A percentile compares a stretch with the other conserved stretches of the same genome.
Evolutionary conservation across 768 basidiomycete genomes (phyloP).

Genomic region (Hemileccinum impolitum): DNA sequence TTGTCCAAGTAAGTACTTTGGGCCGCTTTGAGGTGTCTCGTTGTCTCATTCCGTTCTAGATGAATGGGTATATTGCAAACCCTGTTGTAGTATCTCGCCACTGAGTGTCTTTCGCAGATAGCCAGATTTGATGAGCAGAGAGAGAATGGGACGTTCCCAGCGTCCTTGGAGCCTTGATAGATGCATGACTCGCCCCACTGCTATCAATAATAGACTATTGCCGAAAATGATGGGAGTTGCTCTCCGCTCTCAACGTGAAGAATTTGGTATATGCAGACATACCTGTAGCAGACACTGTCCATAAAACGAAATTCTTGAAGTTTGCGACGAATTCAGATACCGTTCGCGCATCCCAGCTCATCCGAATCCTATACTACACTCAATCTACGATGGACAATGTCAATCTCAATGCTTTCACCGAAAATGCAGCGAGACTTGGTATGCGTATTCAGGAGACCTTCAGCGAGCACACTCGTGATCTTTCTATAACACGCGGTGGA

Average conservation of each 20-base stretch:
- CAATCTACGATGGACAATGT: conserved; percentile 30
- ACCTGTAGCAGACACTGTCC: too few species aligned
- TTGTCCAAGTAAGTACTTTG: conserved; percentile 82
- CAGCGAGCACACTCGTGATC: conserved; percentile 75
- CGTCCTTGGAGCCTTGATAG: conserved; percentile 75
- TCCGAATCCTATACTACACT: not conserved
- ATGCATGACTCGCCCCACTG: not conserved
- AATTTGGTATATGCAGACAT: not conserved
- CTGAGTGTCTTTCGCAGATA: conserved; percentile 46
- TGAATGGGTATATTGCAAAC: conserved; percentile 71
- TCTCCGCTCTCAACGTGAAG: not conserved
- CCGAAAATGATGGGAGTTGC: not conserved
- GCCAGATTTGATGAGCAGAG: conserved; percentile 93
- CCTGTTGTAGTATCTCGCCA: not conserved
- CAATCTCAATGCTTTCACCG: conserved; percentile 48
- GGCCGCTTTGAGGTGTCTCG: not conserved
- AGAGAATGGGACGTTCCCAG: conserved; percentile 89
- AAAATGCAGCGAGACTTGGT: conserved; percentile 81
- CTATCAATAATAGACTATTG: conserved; percentile 12
- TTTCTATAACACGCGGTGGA: conserved; percentile 53
- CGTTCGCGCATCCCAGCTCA: not conserved
- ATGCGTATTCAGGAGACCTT: conserved; percentile 82
- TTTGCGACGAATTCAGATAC: not conserved
- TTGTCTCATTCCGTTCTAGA: conserved; percentile 44
- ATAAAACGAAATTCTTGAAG: not conserved